Conservation (phyloP, 2,329 filamentous ascomycete genomes). For the Exophiala aquamarina region DNA sequence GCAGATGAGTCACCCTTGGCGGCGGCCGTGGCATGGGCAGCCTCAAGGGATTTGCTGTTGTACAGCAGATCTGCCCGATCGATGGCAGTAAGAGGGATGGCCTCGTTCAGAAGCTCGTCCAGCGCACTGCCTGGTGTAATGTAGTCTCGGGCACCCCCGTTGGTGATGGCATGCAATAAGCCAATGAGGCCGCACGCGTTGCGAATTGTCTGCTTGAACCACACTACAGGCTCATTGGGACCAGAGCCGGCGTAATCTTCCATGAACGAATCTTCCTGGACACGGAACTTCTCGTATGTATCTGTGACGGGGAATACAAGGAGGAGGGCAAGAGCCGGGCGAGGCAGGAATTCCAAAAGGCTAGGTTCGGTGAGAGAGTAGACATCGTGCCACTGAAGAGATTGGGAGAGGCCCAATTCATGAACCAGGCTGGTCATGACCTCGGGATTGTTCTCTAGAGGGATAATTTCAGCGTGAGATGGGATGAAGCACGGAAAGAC, state of each 20-base stretch:
- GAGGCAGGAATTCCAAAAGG: slow-evolving; percentile 81
- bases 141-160: slow-evolving; percentile 67
- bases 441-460: slow-evolving; percentile 73
- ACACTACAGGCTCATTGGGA: slow-evolving; percentile 72
- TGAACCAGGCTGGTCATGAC: slow-evolving; percentile 82
- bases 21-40: slow-evolving; percentile 76
- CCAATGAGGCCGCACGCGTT: slow-evolving; percentile 94
- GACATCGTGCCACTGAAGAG: slow-evolving; percentile 82
- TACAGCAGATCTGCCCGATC: slow-evolving; percentile 75
- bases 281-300: slow-evolving; percentile 74
- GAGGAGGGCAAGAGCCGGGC: slow-evolving; percentile 82
- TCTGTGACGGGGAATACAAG: slow-evolving; percentile 86
- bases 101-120: slow-evolving; percentile 62
- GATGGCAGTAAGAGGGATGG: slow-evolving; percentile 66
- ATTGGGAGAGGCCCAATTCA: slow-evolving; percentile 77
- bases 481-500: not conserved
- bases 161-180: slow-evolving; percentile 76
- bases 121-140: slow-evolving; percentile 54
- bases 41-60: slow-evolving; percentile 70
- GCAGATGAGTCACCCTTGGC: slow-evolving; percentile 74
- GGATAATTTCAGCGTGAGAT: not conserved
- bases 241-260: slow-evolving; percentile 68
- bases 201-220: slow-evolving; percentile 93
- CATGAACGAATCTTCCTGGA: slow-evolving; percentile 67
- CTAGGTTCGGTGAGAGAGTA: slow-evolving; percentile 85